Evolutionary conservation across 345 rosid species (phyloP).

Genomic region (Populus alba): DNA sequence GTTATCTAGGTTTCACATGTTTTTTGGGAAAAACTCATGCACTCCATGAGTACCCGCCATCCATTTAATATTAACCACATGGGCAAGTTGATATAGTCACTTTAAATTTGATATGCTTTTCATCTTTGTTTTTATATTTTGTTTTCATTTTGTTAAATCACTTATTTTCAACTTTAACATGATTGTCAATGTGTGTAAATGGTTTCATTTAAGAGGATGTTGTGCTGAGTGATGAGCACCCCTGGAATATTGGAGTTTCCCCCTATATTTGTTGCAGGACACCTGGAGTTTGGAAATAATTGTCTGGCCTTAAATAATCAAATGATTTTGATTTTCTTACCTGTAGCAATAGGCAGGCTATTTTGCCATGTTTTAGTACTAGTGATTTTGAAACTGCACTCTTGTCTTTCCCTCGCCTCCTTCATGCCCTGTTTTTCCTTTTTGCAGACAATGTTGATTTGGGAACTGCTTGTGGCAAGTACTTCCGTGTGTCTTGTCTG

Average conservation of each 20-base stretch:
- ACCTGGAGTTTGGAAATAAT: background rate
- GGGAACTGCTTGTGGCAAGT: constrained; percentile 79
- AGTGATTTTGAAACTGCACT: background rate
- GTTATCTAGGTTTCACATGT: background rate
- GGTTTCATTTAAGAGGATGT: background rate
- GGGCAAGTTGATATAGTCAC: background rate
- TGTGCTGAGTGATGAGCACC: background rate
- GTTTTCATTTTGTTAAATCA: background rate
- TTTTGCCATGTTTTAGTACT: too few relatives aligned
- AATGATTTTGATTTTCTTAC: too few relatives aligned
- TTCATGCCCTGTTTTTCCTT: background rate
- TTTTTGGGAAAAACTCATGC: background rate
- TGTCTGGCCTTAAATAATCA: too few relatives aligned
- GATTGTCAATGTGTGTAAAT: background rate
- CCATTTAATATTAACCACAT: background rate
- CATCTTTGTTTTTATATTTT: background rate
- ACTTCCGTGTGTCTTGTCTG: constrained; percentile 64
- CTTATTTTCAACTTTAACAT: background rate
- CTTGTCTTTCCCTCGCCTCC: background rate
- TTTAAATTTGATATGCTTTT: background rate
- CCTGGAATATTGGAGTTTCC: background rate
- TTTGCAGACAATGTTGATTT: constrained; percentile 56
- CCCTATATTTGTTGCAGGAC: background rate
- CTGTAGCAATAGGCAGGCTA: too few relatives aligned
- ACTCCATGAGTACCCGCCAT: background rate